Conservation (phyloP, 495 filamentous ascomycete genomes). For the Elasticomyces elasticus region DNA sequence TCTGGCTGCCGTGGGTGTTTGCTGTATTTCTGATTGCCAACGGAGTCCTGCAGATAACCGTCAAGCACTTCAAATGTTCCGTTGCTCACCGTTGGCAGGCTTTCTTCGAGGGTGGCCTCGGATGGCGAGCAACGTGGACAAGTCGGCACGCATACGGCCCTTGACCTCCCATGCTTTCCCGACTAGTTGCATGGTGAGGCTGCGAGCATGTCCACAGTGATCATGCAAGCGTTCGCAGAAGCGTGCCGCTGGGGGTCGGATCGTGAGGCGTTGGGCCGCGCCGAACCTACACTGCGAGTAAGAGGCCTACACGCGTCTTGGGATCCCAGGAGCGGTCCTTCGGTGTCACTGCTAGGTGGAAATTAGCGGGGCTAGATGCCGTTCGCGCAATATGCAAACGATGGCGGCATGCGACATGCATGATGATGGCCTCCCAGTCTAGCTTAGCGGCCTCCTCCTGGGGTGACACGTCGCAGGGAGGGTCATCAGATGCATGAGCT, state of each 20-base stretch:
- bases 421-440: neutral
- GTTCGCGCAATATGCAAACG: neutral
- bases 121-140: neutral
- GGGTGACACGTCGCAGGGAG: neutral
- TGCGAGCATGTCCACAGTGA: neutral
- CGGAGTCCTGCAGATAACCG: neutral
- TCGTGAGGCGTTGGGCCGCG: neutral
- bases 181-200: neutral
- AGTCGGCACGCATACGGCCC: neutral
- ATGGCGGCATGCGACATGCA: neutral
- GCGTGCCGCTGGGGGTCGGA: neutral
- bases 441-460: neutral
- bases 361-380: neutral
- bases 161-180: neutral
- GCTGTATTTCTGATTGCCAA: neutral
- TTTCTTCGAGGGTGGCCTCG: neutral
- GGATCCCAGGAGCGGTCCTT: neutral
- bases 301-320: neutral
- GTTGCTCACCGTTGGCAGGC: neutral
- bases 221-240: neutral
- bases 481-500: neutral
- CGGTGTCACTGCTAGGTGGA: neutral
- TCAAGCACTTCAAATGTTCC: neutral
- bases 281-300: neutral
- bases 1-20: neutral